phyloP scores from a whole-genome alignment of 176 grass and related monocot genomes.

The Saccharum spontaneum region DNA sequence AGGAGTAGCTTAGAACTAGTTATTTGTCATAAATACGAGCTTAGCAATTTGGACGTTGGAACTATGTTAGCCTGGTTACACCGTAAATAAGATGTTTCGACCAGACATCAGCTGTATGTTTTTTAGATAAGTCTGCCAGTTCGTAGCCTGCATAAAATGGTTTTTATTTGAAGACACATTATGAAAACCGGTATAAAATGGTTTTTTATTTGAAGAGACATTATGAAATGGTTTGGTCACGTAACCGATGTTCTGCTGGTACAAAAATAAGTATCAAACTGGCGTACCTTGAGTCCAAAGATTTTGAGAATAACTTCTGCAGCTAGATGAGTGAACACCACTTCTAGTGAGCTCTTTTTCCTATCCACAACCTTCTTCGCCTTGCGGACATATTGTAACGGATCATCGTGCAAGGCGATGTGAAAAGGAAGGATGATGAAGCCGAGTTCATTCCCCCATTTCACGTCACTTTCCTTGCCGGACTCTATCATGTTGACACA shows the following conservation, averaged over 20 bases:
- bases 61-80: constrained; percentile 3
- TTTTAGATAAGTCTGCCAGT: neutral
- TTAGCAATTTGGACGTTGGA: neutral
- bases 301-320: constrained; percentile 55
- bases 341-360: constrained; percentile 84
- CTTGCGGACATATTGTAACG: constrained; percentile 71
- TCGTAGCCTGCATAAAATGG: neutral
- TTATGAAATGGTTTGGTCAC: neutral
- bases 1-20: neutral
- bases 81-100: neutral
- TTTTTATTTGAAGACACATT: neutral
- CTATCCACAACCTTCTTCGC: constrained; percentile 58
- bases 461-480: constrained; percentile 38
- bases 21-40: neutral
- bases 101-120: neutral
- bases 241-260: neutral
- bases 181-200: neutral
- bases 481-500: constrained; percentile 62
- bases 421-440: constrained; percentile 64
- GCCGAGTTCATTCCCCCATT: constrained; percentile 67
- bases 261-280: neutral
- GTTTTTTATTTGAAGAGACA: neutral
- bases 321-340: constrained; percentile 58
- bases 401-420: constrained; percentile 47
- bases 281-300: constrained; percentile 62